A percentile compares a stretch with the other conserved stretches of the same genome.
These are phyloP conservation scores for Oryza meridionalis DNA, from an alignment of 176 grass and related monocot species.

Conservation along the genomic window DNA sequence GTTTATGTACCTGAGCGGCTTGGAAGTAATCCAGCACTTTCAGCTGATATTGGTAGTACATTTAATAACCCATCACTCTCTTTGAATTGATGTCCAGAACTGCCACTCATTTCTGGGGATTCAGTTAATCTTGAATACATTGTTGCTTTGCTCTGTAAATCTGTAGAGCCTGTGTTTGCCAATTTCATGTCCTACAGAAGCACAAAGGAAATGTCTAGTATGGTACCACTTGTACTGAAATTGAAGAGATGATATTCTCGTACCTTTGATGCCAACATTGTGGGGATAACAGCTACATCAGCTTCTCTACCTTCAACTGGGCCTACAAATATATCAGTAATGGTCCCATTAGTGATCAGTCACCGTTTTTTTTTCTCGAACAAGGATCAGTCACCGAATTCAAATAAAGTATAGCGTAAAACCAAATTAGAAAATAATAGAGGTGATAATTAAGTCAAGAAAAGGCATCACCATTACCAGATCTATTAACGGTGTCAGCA, in stretches of 20 bases:
- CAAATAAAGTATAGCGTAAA: slow-evolving; percentile 1
- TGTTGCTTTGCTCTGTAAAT: slow-evolving; percentile 70
- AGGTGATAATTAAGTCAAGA: not conserved
- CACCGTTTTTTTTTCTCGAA: no score
- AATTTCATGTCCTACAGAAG: slow-evolving; percentile 56
- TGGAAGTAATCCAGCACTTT: slow-evolving; percentile 85
- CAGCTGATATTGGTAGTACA: slow-evolving; percentile 89
- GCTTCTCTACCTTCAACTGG: slow-evolving; percentile 39
- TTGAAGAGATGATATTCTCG: slow-evolving; percentile 18
- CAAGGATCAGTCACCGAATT: slow-evolving; percentile 17
- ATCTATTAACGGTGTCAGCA: slow-evolving; percentile 22
- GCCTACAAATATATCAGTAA: slow-evolving; percentile 29
- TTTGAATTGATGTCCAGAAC: slow-evolving; percentile 38
- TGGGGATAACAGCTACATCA: slow-evolving; percentile 33
- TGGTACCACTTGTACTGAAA: slow-evolving; percentile 8
- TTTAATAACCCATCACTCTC: slow-evolving; percentile 47
- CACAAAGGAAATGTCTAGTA: slow-evolving; percentile 11
- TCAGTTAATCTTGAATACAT: slow-evolving; percentile 65
- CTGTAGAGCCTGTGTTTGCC: slow-evolving; percentile 51
- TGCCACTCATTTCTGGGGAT: slow-evolving; percentile 41
- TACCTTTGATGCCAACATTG: slow-evolving; percentile 42
- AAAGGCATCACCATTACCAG: slow-evolving; percentile 38
- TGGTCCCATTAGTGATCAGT: slow-evolving; percentile 24
- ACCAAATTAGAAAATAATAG: slow-evolving; percentile 1
- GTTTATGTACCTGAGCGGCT: slow-evolving; percentile 49